Percentiles rank a stretch among this genome's conserved stretches.
These are phyloP conservation scores for Cinnamomum micranthum DNA, from an alignment of 164 flowering plant genomes.

Conservation along the genomic window DNA sequence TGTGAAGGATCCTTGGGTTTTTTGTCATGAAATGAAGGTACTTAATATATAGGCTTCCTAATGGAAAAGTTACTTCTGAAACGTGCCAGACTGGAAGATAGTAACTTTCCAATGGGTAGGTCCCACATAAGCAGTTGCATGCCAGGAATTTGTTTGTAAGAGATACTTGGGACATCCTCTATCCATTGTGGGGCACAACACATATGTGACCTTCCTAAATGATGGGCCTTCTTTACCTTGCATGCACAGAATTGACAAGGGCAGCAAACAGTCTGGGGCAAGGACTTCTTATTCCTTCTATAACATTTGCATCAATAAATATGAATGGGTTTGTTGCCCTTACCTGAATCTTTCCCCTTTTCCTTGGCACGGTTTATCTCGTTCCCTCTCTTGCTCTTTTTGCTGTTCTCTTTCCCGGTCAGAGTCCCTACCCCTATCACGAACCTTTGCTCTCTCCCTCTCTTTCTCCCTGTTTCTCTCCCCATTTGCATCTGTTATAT, in stretches of 20 bases:
- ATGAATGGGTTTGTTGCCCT: background rate
- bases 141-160: background rate
- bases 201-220: background rate
- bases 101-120: too few relatives aligned
- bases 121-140: too few relatives aligned
- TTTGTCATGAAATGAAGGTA: too few relatives aligned
- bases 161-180: background rate
- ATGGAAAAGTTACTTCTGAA: too few relatives aligned
- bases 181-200: background rate
- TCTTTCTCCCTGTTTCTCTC: constrained; percentile 55
- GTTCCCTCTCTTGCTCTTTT: constrained; percentile 39
- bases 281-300: background rate
- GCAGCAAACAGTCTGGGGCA: background rate
- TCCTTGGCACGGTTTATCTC: constrained; percentile 70
- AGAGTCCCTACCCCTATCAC: constrained; percentile 73
- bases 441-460: constrained; percentile 36
- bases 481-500: constrained; percentile 42
- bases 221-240: background rate
- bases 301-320: background rate
- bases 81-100: too few relatives aligned
- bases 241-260: background rate
- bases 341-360: constrained; percentile 58
- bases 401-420: constrained; percentile 49
- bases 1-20: too few relatives aligned
- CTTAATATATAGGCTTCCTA: too few relatives aligned